Percentiles rank a stretch among this genome's conserved stretches.
phyloP scores from a whole-genome alignment of 1,139 yeast species.

The Candida tropicalis region DNA sequence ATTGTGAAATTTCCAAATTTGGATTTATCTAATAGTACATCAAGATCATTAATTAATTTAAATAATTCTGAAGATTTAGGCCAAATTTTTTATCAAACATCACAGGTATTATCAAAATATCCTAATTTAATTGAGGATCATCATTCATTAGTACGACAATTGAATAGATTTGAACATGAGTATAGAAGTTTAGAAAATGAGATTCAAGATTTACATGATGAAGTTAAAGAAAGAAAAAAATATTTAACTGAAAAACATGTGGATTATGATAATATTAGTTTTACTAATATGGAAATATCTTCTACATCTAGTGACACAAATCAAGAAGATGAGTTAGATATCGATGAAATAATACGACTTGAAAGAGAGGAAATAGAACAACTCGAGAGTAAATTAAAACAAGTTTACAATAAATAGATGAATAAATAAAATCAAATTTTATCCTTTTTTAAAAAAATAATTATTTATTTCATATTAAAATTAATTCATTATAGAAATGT shows the following conservation, averaged over 20 bases:
- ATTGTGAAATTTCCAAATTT: conserved; percentile 25
- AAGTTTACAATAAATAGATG: conserved; percentile 16
- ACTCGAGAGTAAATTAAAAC: conserved; percentile 32
- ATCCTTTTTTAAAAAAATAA: background rate
- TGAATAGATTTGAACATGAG: conserved; percentile 25
- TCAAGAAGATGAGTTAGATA: conserved; percentile 24
- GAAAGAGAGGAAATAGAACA: conserved; percentile 39
- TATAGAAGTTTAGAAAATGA: conserved; percentile 26
- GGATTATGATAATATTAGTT: conserved; percentile 26
- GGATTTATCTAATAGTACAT: background rate
- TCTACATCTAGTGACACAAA: conserved; percentile 10
- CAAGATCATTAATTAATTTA: conserved; percentile 4
- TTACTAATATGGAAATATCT: conserved; percentile 19
- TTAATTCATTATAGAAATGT: conserved; percentile 14
- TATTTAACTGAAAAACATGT: conserved; percentile 22
- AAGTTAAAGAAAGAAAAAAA: conserved; percentile 30
- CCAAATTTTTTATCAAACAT: conserved; percentile 24
- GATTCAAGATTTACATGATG: conserved; percentile 29
- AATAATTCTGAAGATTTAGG: conserved; percentile 17
- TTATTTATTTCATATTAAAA: conserved; percentile 3
- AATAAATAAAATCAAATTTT: background rate
- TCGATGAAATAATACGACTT: conserved; percentile 33
- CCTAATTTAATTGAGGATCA: conserved; percentile 33
- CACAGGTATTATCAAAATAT: conserved; percentile 26
- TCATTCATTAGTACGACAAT: conserved; percentile 23